phyloP scores from a whole-genome alignment of 371 early-diverging fungal species.

The Zancudomyces culisetae region DNA sequence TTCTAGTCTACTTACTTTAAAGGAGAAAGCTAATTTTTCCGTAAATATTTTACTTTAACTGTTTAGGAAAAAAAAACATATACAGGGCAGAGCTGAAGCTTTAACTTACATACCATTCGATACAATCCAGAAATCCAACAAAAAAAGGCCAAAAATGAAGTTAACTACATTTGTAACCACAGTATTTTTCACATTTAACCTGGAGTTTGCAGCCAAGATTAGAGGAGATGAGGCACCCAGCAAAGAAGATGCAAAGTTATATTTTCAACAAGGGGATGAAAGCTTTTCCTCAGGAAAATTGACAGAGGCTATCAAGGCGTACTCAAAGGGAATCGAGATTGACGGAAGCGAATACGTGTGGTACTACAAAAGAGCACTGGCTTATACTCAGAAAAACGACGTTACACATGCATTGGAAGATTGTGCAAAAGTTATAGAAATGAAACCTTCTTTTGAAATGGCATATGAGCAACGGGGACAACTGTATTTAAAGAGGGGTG shows the following conservation, averaged over 20 bases:
- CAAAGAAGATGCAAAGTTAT: constrained; percentile 9
- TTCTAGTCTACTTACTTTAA: background rate
- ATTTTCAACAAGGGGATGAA: constrained; percentile 12
- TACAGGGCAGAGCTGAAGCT: too few relatives aligned
- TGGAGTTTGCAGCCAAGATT: constrained; percentile 6
- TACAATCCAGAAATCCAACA: too few relatives aligned
- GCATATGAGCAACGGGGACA: constrained; percentile 66
- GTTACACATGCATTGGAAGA: constrained; percentile 53
- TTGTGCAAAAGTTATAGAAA: constrained; percentile 45
- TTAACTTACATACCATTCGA: too few relatives aligned
- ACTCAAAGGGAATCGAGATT: constrained; percentile 25
- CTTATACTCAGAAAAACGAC: constrained; percentile 53
- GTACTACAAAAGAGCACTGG: constrained; percentile 73
- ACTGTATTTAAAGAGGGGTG: constrained; percentile 47
- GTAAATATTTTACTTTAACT: background rate
- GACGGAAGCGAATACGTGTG: constrained; percentile 63
- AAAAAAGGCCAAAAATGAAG: too few relatives aligned
- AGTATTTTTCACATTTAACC: too few relatives aligned
- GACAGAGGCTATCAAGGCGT: constrained; percentile 13
- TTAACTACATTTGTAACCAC: too few relatives aligned
- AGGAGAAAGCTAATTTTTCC: background rate
- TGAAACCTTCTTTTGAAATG: constrained; percentile 63
- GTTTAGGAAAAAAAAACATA: too few relatives aligned
- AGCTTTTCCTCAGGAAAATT: constrained; percentile 14
- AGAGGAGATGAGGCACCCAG: constrained; percentile 10